Evolutionary conservation across 371 early-diverging fungal species (phyloP), one percentile per base, ranked within the genome.

Genomic region (Mucor sp.): DNA sequence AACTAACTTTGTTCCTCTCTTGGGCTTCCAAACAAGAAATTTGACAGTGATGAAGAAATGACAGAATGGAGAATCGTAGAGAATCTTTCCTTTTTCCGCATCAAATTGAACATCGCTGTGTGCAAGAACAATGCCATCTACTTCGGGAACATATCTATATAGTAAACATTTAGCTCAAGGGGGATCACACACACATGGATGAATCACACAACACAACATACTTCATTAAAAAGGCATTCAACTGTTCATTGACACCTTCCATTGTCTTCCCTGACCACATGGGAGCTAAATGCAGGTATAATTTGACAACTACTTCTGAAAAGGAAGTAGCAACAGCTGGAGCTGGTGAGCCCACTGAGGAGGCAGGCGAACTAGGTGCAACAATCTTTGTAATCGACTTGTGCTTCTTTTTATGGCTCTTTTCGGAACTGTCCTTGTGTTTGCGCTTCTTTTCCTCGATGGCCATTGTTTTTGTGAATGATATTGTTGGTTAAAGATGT

Each of bases 151-250:
- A 76, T 92, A 91, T 78, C 94, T 93, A 68, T 30, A 53, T n/a
- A 25, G 30, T 32, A 50, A 28, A 50, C 25, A 53, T 53, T 53
- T 41, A 43, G 25, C 3, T 21, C 23, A 6, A 58, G 35, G 9
- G n/a, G 8, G 19, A 7, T 23, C 14, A 17, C 23, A 28, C 39
- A 33, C 25, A 25, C n/a, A n/a, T n/a, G n/a, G n/a, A n/a, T n/a
- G n/a, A n/a, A n/a, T n/a, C n/a, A 21, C 21, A 7, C 23, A 44
- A 9, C 33, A 33, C 1, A 25, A 39, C 81, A 61, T 76, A 95
- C 91, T 89, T 91, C 88, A 95, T 90, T n/a, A 96, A 86, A 80
- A 94, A 93, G 32, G 87, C 87, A 72, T 93, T 93, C 25, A 96
- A 77, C 57, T 91, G 87, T 73, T 93, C 94, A 63, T 90, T 83